Conservation (phyloP, 768 basidiomycete species). For the Lactarius akahatsu region DNA sequence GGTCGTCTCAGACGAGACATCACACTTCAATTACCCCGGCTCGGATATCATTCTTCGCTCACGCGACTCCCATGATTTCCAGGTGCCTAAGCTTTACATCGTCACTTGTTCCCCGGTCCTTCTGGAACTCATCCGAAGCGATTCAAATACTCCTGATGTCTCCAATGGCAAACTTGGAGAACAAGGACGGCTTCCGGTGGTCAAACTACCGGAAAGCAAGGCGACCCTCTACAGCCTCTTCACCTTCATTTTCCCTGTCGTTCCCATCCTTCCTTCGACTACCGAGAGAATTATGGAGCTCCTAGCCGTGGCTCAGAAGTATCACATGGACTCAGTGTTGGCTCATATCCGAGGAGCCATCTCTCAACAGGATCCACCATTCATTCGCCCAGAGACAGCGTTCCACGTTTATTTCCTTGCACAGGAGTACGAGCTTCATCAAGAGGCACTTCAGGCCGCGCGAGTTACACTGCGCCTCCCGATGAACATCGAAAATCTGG, state of each 20-base stretch:
- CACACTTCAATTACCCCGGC: background rate
- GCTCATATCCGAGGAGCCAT: no score
- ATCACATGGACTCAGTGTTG: no score
- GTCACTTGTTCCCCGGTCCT: background rate
- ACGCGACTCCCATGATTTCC: background rate
- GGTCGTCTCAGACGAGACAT: background rate
- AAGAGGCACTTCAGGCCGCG: background rate
- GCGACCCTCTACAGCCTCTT: constrained; percentile 2
- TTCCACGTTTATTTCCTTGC: no score
- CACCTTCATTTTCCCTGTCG: no score
- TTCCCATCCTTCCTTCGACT: no score
- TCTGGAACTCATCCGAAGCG: background rate
- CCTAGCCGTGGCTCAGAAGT: no score
- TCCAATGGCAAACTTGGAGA: background rate
- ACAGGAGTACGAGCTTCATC: no score
- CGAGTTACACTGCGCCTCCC: background rate
- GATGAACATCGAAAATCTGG: background rate
- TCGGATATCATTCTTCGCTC: background rate
- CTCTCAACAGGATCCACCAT: no score
- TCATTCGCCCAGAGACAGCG: no score
- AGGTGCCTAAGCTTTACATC: background rate
- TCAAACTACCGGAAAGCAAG: constrained; percentile 4
- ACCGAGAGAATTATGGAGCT: no score
- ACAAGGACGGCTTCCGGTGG: background rate
- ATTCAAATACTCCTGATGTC: background rate